A percentile compares a stretch with the other conserved stretches of the same genome.
Evolutionary conservation across 1,284 basidiomycete genomes (phyloP).

Genomic region (Polyporus tsugae): DNA sequence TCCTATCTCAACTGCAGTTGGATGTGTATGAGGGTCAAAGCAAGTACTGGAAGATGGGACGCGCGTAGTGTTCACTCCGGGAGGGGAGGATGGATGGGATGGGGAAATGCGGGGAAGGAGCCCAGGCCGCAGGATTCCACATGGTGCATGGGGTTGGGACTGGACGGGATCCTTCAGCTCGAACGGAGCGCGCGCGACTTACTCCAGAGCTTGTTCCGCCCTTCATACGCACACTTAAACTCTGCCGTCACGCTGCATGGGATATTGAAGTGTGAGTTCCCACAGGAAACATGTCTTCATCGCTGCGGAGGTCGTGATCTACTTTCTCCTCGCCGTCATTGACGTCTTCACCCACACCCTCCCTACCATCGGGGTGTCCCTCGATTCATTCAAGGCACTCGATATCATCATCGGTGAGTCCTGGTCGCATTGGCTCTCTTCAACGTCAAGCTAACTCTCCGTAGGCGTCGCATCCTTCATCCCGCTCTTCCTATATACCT

Average conservation of each 20-base stretch:
- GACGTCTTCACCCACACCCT: slow-evolving; percentile 67
- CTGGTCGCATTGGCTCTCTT: no score
- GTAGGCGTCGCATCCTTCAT: slow-evolving; percentile 63
- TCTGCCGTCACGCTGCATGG: not conserved
- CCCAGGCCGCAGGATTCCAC: not conserved
- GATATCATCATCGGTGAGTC: slow-evolving; percentile 57
- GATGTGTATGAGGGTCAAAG: slow-evolving; percentile 1
- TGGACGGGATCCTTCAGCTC: not conserved
- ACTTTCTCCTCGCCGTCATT: slow-evolving; percentile 64
- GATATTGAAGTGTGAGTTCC: slow-evolving; percentile 13
- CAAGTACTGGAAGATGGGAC: not conserved
- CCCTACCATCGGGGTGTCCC: slow-evolving; percentile 54
- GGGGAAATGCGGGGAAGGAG: not conserved
- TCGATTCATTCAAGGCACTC: slow-evolving; percentile 47
- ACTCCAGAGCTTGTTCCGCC: slow-evolving; percentile 9
- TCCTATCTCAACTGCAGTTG: not conserved
- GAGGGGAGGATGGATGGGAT: not conserved
- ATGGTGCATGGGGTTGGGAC: not conserved
- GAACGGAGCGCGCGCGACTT: not conserved
- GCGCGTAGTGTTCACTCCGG: not conserved
- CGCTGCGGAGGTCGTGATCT: slow-evolving; percentile 65
- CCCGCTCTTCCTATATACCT: slow-evolving; percentile 63
- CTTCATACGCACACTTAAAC: slow-evolving; percentile 6
- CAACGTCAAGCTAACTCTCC: not conserved
- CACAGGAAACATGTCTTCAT: slow-evolving; percentile 64